Evolutionary conservation across 805 yeast species (phyloP).

Genomic region (Saccharomycopsis malanga): DNA sequence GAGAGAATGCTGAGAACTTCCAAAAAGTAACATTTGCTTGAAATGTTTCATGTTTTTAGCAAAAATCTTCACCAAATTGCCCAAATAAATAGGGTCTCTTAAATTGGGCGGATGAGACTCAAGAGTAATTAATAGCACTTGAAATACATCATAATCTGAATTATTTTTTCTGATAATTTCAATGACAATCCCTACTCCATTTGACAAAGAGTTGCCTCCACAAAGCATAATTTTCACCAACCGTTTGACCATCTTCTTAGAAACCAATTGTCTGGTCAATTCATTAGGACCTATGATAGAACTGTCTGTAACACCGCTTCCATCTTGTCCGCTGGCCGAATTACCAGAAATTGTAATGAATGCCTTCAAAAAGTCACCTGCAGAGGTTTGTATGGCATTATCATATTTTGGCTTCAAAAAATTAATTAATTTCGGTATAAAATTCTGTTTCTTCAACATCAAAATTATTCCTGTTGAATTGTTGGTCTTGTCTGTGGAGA

Average conservation of each 20-base stretch:
- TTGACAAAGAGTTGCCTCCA: slow-evolving; percentile 83
- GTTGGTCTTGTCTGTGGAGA: slow-evolving; percentile 89
- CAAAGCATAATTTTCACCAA: slow-evolving; percentile 70
- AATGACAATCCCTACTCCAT: slow-evolving; percentile 91
- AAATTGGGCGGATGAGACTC: slow-evolving; percentile 90
- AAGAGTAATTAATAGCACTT: slow-evolving; percentile 67
- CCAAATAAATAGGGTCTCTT: slow-evolving; percentile 88
- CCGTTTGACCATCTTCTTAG: slow-evolving; percentile 56
- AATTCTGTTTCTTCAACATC: slow-evolving; percentile 58
- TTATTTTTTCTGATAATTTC: slow-evolving; percentile 93
- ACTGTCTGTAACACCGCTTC: slow-evolving; percentile 72
- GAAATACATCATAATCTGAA: slow-evolving; percentile 88
- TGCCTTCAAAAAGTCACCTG: slow-evolving; percentile 92
- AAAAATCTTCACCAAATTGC: slow-evolving; percentile 73
- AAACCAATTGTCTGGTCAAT: slow-evolving; percentile 82
- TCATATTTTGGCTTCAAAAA: slow-evolving; percentile 57
- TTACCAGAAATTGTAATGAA: slow-evolving; percentile 91
- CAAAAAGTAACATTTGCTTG: slow-evolving; percentile 38
- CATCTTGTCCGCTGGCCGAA: slow-evolving; percentile 76
- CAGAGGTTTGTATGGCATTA: slow-evolving; percentile 78
- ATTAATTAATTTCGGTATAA: slow-evolving; percentile 66
- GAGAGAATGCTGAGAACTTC: slow-evolving; percentile 10
- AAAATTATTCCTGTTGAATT: slow-evolving; percentile 82
- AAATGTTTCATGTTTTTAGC: slow-evolving; percentile 61
- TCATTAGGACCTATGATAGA: slow-evolving; percentile 96